These are phyloP conservation scores for Tetracladium maxilliforme DNA, from an alignment of 2,329 filamentous ascomycete genomes.

Conservation along the genomic window DNA sequence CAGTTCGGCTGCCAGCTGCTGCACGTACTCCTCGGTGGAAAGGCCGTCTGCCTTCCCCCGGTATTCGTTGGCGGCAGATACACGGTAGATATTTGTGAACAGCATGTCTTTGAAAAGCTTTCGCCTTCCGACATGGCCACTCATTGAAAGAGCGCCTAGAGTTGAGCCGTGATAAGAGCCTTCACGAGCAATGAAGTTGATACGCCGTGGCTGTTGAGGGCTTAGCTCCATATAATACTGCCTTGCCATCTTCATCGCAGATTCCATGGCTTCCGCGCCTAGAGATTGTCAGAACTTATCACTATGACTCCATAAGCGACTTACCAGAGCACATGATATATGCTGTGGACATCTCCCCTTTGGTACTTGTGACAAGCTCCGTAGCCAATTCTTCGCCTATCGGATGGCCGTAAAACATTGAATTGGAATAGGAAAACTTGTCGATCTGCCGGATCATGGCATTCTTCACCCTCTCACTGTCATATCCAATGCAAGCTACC, in stretches of 20 bases:
- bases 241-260: conserved; percentile 48
- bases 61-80: conserved; percentile 52
- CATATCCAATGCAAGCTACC: conserved; percentile 58
- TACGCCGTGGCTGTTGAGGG: conserved; percentile 31
- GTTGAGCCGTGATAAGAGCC: conserved; percentile 60
- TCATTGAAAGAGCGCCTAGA: conserved; percentile 43
- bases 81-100: conserved; percentile 33
- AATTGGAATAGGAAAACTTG: conserved; percentile 42
- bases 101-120: conserved; percentile 42
- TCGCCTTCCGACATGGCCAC: conserved; percentile 44
- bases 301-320: conserved; percentile 2
- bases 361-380: conserved; percentile 21
- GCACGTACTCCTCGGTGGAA: conserved; percentile 37
- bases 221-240: conserved; percentile 49
- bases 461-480: conserved; percentile 39
- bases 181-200: conserved; percentile 45
- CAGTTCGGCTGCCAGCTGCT: conserved; percentile 42
- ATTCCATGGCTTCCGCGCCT: conserved; percentile 57
- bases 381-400: conserved; percentile 31
- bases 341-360: conserved; percentile 31
- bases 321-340: conserved; percentile 44
- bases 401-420: conserved; percentile 39
- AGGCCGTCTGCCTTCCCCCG: conserved; percentile 34
- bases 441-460: conserved; percentile 46
- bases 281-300: too few species aligned